Percentiles rank a stretch among this genome's conserved stretches.
Evolutionary conservation across 257 asterid species (phyloP).

Genomic region (Capsicum baccatum): DNA sequence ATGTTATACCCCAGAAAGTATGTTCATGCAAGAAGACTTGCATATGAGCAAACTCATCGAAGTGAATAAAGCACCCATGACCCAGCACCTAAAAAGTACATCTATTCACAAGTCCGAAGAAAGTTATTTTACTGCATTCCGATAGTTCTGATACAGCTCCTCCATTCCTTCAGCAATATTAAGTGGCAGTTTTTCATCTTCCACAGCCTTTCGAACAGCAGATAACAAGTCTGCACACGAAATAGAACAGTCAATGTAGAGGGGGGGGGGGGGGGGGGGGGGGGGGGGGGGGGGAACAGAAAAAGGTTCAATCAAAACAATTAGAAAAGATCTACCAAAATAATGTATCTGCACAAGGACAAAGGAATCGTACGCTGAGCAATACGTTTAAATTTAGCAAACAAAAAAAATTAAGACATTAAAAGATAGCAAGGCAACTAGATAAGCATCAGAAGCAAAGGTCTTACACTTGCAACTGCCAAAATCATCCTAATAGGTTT

Average conservation of each 20-base stretch:
- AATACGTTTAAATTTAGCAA: constrained; percentile 23
- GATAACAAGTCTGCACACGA: constrained; percentile 66
- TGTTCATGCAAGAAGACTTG: background rate
- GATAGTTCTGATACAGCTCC: constrained; percentile 82
- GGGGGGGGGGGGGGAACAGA: background rate
- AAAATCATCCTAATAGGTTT: background rate
- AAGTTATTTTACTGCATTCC: constrained; percentile 73
- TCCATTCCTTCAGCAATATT: constrained; percentile 77
- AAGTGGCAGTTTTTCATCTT: constrained; percentile 77
- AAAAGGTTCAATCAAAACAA: background rate
- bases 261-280: no score
- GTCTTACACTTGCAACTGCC: constrained; percentile 19
- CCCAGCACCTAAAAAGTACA: constrained; percentile 34
- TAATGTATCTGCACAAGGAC: background rate
- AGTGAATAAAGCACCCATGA: constrained; percentile 11
- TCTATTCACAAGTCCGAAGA: constrained; percentile 42
- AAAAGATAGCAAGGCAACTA: background rate
- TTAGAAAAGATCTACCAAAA: background rate
- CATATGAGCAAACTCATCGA: constrained; percentile 22
- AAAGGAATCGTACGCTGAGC: background rate
- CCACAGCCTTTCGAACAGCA: constrained; percentile 71
- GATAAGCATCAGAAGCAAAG: background rate
- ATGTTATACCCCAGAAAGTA: constrained; percentile 19
- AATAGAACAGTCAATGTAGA: constrained; percentile 35
- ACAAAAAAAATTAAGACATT: background rate